Evolutionary conservation across 192 early-diverging fungal genomes (phyloP), one percentile per base, ranked within the genome.

Genomic region (Coemansia sp.): DNA sequence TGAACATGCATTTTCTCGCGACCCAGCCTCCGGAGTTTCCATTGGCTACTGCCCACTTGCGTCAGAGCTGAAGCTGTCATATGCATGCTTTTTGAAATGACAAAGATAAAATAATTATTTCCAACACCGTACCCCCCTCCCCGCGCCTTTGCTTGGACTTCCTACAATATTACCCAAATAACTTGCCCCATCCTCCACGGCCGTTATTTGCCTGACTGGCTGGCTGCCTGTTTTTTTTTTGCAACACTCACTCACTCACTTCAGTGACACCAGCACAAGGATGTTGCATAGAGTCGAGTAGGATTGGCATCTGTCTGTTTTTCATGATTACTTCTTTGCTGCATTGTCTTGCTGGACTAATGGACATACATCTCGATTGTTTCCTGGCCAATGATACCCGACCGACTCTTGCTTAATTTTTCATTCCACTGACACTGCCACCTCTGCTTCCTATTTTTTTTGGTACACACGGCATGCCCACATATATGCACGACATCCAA

Each of bases 1-100:
- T 40, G 37, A 59, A 59, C 57, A 59, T 40, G 39, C 57, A 59
- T 66, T 21, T 74, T 79, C 77, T 72, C 77, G 77, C 77, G 65
- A 57, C 68, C 18, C 26, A 55, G 63, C 45, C 70, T 73, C 41
- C 18, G 65, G 64, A 0, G 39, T 5, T 18, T 21, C 58, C 41
- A 79, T 79, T 79, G 77, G 77, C 65, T 71, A 52, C 21, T 54
- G 51, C 51, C 22, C 8, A 22, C 8, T 54, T 54, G 39, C 57
- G 57, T 41, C 57, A 59, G 15, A 41, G 6, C 9, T 18, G 9
- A 52, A 22, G n/a, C 15, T 7, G 51, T n/a, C 51, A 37, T 16
- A 59, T 59, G n/a, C 46, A 2, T 5, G 32, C 32, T 21, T 54
- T 54, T 26, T 8, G 26, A 54, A 54, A 26, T 54, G 51, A 22